These are phyloP conservation scores for Lactarius pseudohatsudake DNA, from an alignment of 768 basidiomycete genomes.

Conservation along the genomic window DNA sequence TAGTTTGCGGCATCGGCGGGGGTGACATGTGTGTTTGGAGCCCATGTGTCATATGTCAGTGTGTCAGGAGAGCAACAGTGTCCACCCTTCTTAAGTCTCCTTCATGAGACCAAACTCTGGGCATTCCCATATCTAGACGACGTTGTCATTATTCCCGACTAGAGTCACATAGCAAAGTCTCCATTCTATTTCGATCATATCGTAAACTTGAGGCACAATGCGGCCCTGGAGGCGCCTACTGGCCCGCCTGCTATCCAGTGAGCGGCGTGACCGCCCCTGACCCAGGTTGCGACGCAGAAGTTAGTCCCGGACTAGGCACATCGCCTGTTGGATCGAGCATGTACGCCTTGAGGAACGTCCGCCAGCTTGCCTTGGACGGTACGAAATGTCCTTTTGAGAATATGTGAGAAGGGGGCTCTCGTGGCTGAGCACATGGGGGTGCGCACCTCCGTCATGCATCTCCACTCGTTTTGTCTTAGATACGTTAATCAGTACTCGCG, in stretches of 20 bases:
- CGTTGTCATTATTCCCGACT: conserved; percentile 8
- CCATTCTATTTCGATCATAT: conserved; percentile 16
- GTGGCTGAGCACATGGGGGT: neutral
- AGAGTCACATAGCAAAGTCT: conserved; percentile 6
- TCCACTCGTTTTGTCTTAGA: conserved; percentile 64
- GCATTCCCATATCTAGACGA: conserved; percentile 7
- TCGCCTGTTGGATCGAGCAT: conserved; percentile 51
- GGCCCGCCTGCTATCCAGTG: neutral
- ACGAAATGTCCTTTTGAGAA: conserved; percentile 70
- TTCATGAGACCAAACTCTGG: conserved; percentile 3
- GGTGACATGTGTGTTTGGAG: neutral
- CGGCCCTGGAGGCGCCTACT: conserved; percentile 7
- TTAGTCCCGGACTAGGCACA: conserved; percentile 45
- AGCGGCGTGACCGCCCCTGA: conserved; percentile 52
- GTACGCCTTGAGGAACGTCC: conserved; percentile 70
- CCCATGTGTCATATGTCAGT: conserved; percentile 1
- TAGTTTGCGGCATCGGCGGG: neutral
- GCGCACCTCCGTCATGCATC: conserved; percentile 75
- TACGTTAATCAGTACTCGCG: conserved; percentile 52
- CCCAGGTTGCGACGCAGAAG: conserved; percentile 38
- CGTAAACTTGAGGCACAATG: conserved; percentile 14
- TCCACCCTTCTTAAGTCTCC: neutral
- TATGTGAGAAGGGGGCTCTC: conserved; percentile 1
- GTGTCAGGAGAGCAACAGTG: neutral
- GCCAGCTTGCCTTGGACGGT: conserved; percentile 75